Evolutionary conservation across 768 basidiomycete genomes (phyloP).

Genomic region (Russula brevipes): DNA sequence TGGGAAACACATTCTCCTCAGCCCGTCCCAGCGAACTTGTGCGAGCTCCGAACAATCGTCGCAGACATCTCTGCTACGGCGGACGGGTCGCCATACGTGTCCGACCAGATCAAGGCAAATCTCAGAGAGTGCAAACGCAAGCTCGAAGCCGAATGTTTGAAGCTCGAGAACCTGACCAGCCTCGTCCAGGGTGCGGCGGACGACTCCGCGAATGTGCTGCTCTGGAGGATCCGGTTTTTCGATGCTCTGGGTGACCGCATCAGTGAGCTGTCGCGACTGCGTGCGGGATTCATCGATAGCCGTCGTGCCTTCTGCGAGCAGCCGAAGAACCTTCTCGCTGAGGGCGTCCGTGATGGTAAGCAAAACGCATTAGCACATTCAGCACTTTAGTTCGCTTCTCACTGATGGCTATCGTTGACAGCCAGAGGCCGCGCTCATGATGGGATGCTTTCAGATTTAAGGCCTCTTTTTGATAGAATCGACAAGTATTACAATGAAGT

Average conservation of each 20-base stretch:
- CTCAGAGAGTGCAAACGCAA: neutral
- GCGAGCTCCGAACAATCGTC: conserved; percentile 3
- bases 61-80: neutral
- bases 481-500: conserved; percentile 13
- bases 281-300: conserved; percentile 7
- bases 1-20: neutral
- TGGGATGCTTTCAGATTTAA: neutral
- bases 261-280: neutral
- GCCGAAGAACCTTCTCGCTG: neutral
- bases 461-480: conserved; percentile 10
- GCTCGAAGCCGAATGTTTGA: conserved; percentile 14
- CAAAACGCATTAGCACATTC: too few relatives aligned
- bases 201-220: conserved; percentile 4
- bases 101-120: neutral
- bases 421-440: neutral
- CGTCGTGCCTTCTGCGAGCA: neutral
- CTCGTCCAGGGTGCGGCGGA: conserved; percentile 2
- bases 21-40: conserved; percentile 6
- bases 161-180: neutral
- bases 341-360: conserved; percentile 4
- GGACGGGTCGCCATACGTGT: neutral
- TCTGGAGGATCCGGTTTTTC: conserved; percentile 9
- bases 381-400: neutral
- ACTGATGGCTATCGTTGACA: neutral
- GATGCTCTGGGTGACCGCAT: neutral